These are phyloP conservation scores for Paxillus ammoniavirescens DNA, from an alignment of 768 basidiomycete genomes.

Conservation along the genomic window DNA sequence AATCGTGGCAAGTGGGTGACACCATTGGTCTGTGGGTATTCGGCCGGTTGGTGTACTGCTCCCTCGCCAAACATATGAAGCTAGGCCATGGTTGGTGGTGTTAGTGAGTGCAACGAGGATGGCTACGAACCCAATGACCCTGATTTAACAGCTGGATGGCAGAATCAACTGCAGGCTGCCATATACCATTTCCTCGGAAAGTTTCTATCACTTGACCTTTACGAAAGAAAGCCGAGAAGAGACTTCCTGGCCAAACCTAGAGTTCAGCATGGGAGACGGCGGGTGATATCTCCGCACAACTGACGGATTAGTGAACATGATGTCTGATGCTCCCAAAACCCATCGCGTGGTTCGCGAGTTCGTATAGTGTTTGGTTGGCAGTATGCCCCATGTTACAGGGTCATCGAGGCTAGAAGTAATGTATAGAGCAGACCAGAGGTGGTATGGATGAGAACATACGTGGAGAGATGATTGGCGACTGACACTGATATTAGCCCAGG, in stretches of 20 bases:
- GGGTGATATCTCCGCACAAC: constrained; percentile 24
- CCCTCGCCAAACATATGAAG: constrained; percentile 92
- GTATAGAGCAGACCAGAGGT: constrained; percentile 6
- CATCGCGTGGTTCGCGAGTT: constrained; percentile 68
- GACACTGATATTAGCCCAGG: constrained; percentile 4
- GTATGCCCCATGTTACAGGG: constrained; percentile 83
- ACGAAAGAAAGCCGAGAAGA: constrained; percentile 83
- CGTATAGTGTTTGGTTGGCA: constrained; percentile 64
- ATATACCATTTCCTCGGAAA: constrained; percentile 84
- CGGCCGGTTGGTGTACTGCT: constrained; percentile 74
- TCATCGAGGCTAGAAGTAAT: constrained; percentile 64
- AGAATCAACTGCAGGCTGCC: constrained; percentile 82
- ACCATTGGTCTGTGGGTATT: constrained; percentile 44
- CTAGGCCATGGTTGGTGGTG: constrained; percentile 38
- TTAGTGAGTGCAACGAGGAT: background rate
- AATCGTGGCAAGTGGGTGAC: constrained; percentile 63
- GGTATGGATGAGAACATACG: constrained; percentile 46
- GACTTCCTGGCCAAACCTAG: constrained; percentile 44
- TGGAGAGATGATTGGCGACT: constrained; percentile 96
- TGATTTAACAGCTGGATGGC: constrained; percentile 78
- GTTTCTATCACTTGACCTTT: constrained; percentile 92
- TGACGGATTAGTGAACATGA: constrained; percentile 93
- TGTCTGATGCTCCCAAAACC: constrained; percentile 90
- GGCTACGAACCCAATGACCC: constrained; percentile 77
- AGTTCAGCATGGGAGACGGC: constrained; percentile 11